Conservation (phyloP, 2,329 filamentous ascomycete genomes). For the Trichoderma sp. region DNA sequence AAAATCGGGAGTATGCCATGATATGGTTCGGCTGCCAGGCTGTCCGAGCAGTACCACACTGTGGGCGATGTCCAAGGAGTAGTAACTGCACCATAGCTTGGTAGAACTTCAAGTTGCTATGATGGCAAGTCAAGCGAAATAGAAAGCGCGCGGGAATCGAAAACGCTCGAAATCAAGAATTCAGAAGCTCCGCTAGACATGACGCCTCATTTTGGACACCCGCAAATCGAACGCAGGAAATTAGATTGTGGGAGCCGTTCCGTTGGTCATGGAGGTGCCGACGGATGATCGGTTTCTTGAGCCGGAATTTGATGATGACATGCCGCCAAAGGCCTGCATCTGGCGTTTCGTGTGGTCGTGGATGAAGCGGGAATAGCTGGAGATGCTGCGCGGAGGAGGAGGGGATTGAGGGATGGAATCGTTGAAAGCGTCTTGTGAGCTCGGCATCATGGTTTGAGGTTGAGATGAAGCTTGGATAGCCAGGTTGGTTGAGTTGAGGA, state of each 20-base stretch:
- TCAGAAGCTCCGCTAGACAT: neutral
- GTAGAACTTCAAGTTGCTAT: neutral
- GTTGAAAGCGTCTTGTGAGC: conserved; percentile 45
- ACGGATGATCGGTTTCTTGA: conserved; percentile 28
- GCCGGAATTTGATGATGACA: conserved; percentile 30
- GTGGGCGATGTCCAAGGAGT: neutral
- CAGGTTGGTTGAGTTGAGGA: neutral
- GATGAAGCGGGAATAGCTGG: conserved; percentile 63
- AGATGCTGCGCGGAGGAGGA: conserved; percentile 51
- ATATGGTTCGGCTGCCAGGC: neutral
- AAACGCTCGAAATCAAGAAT: conserved; percentile 2
- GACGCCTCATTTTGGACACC: neutral
- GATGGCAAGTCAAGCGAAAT: neutral
- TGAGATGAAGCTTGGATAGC: neutral
- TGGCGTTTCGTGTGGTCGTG: conserved; percentile 66
- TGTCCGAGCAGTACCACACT: neutral
- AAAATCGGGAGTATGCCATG: neutral
- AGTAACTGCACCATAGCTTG: too few relatives aligned
- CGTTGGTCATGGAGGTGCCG: conserved; percentile 38
- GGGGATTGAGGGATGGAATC: conserved; percentile 44
- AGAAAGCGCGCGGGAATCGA: neutral
- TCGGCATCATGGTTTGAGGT: conserved; percentile 41
- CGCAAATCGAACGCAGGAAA: neutral
- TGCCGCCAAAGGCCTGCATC: conserved; percentile 57
- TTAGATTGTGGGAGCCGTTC: conserved; percentile 30